Conservation (phyloP, 345 rosid species). For the Citropsis articulata region DNA sequence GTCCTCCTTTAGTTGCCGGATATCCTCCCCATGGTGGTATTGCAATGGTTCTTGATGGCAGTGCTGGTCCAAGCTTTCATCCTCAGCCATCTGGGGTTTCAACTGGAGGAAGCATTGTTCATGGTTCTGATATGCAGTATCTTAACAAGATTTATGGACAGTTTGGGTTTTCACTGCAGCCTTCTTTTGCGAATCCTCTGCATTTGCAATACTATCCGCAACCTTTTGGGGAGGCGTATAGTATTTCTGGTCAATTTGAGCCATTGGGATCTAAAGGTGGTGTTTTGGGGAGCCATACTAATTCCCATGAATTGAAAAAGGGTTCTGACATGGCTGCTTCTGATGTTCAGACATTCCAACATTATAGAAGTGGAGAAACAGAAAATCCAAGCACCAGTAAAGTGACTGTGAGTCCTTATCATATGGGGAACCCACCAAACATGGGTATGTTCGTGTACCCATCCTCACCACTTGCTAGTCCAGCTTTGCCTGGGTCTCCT, state of each 20-base stretch:
- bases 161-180: constrained; percentile 39
- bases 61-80: constrained; percentile 32
- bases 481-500: constrained; percentile 34
- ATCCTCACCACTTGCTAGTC: constrained; percentile 35
- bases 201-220: constrained; percentile 53
- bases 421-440: constrained; percentile 35
- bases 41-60: constrained; percentile 35
- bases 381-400: constrained; percentile 27
- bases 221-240: constrained; percentile 33
- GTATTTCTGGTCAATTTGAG: constrained; percentile 38
- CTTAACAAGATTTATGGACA: constrained; percentile 41
- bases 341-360: constrained; percentile 33
- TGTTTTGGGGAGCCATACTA: constrained; percentile 31
- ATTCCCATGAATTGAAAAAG: constrained; percentile 30
- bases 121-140: constrained; percentile 48
- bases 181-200: constrained; percentile 38
- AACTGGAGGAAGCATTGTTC: constrained; percentile 30
- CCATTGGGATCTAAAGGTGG: constrained; percentile 27
- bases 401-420: constrained; percentile 32
- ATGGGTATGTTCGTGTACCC: constrained; percentile 45
- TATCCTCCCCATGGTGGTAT: constrained; percentile 44
- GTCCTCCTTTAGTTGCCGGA: constrained; percentile 44
- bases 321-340: constrained; percentile 24
- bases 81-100: constrained; percentile 40
- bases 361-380: constrained; percentile 28